These are phyloP conservation scores for Puccinia coronata DNA, from an alignment of 1,284 basidiomycete species.

Conservation along the genomic window DNA sequence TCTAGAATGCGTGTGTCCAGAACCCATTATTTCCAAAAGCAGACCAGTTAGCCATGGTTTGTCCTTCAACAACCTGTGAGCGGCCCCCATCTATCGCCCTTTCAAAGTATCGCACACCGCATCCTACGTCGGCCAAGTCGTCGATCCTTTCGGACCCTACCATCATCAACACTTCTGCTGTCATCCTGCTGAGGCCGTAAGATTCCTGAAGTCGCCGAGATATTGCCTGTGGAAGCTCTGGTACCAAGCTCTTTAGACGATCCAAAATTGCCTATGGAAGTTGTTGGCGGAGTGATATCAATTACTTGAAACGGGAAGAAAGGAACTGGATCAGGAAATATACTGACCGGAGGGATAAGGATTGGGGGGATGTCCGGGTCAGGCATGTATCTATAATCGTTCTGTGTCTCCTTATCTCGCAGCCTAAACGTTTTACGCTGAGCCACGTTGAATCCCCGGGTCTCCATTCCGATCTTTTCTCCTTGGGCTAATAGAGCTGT, in stretches of 20 bases:
- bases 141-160: constrained; percentile 70
- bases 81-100: constrained; percentile 10
- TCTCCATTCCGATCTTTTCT: constrained; percentile 72
- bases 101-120: constrained; percentile 45
- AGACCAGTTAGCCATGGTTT: constrained; percentile 44
- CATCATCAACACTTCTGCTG: constrained; percentile 69
- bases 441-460: constrained; percentile 83
- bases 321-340: neutral
- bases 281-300: neutral
- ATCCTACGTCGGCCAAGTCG: constrained; percentile 64
- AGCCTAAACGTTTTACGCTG: constrained; percentile 77
- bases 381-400: constrained; percentile 98
- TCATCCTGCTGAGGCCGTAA: constrained; percentile 67
- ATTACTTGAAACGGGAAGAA: neutral
- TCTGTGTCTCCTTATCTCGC: constrained; percentile 86
- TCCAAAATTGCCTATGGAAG: constrained; percentile 63
- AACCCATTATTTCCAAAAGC: neutral
- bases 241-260: constrained; percentile 66
- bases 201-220: constrained; percentile 65
- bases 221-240: constrained; percentile 74
- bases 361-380: constrained; percentile 87
- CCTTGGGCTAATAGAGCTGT: constrained; percentile 66
- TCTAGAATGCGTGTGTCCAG: neutral
- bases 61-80: neutral
- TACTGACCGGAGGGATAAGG: constrained; percentile 61